phyloP scores from a whole-genome alignment of 2,329 filamentous ascomycete species.

The Venturiaceae sp. region DNA sequence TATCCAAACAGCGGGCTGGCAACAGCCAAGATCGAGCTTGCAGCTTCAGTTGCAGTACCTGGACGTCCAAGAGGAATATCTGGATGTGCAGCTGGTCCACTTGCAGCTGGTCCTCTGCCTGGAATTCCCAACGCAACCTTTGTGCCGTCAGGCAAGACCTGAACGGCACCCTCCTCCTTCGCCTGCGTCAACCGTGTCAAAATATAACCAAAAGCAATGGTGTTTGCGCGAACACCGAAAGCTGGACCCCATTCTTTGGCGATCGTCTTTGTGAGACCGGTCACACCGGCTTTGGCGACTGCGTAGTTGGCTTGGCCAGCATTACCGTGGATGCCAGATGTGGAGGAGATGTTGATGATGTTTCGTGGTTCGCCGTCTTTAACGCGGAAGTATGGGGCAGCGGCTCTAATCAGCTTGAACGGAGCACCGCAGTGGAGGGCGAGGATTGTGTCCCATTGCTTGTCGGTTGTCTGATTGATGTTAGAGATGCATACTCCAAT shows the following conservation, averaged over 20 bases:
- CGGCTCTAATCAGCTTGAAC: slow-evolving; percentile 70
- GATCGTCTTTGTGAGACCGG: slow-evolving; percentile 78
- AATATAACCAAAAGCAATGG: slow-evolving; percentile 76
- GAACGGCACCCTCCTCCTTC: slow-evolving; percentile 75
- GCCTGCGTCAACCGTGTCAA: slow-evolving; percentile 70
- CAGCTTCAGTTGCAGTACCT: slow-evolving; percentile 72
- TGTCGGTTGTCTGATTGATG: slow-evolving; percentile 58
- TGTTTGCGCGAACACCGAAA: slow-evolving; percentile 77
- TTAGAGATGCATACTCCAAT: background rate
- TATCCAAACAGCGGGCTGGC: slow-evolving; percentile 77
- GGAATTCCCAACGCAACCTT: slow-evolving; percentile 33
- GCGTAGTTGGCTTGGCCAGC: slow-evolving; percentile 88
- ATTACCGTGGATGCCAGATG: slow-evolving; percentile 75
- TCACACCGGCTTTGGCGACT: slow-evolving; percentile 74
- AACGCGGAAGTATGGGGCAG: slow-evolving; percentile 79
- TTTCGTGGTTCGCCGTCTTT: slow-evolving; percentile 69
- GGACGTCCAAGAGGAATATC: slow-evolving; percentile 74
- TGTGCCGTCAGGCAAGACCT: slow-evolving; percentile 62
- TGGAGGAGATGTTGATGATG: slow-evolving; percentile 77
- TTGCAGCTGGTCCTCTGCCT: slow-evolving; percentile 26
- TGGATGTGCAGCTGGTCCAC: slow-evolving; percentile 23
- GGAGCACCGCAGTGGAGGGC: slow-evolving; percentile 76
- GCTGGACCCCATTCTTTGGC: slow-evolving; percentile 82
- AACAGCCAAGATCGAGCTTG: slow-evolving; percentile 65
- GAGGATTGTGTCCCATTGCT: slow-evolving; percentile 85